Base-by-base conservation (phyloP, 768 basidiomycete genomes). In the Kwoniella mangroviensis region DNA sequence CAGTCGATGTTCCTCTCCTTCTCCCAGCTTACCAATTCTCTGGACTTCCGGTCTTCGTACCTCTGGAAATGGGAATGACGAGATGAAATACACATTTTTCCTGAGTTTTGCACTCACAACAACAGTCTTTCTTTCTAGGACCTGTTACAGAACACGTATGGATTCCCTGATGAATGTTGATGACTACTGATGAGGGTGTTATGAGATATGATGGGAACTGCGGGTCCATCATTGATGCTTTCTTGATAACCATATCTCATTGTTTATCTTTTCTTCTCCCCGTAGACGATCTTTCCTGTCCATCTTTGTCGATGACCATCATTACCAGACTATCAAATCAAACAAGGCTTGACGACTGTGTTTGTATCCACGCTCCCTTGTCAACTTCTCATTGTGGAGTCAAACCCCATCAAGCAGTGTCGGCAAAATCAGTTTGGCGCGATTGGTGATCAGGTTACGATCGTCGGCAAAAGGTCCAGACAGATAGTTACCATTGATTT, bases 401-500 rank as follows among this genome's bases (percentile, higher is more conserved):
- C 45, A 43, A 43, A 12, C 45, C 15, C 45, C 45, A 49, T 49
- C 19, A 15, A 49, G 6, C 6, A 34, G 34, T 34, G 15, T 49
- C 45, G 45, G 45, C 19, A 49, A 49, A 49, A 15, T 49, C 45
- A 49, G n/a, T 13, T 49, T 12, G 3, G 10, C 11, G 45, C 15
- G 13, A 49, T 12, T 49, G 45, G 45, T 15, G 13, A 13, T 15
- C 45, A 49, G 4, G 45, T 49, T 12, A 49, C 45, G 45, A 45
- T 57, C 56, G 17, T 57, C 56, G 56, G 56, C 26, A 57, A 24
- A 57, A 57, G 26, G 53, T n/a, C 21, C 24, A 34, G 21, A 26
- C 22, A 34, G 28, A 57, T 9, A 57, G 3, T 26, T 55, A 55
- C 12, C 12, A 55, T 55, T 57, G 56, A 57, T 57, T 57, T 57